Base-by-base conservation (phyloP, 768 basidiomycete genomes). In the Kwoniella shandongensis region DNA sequence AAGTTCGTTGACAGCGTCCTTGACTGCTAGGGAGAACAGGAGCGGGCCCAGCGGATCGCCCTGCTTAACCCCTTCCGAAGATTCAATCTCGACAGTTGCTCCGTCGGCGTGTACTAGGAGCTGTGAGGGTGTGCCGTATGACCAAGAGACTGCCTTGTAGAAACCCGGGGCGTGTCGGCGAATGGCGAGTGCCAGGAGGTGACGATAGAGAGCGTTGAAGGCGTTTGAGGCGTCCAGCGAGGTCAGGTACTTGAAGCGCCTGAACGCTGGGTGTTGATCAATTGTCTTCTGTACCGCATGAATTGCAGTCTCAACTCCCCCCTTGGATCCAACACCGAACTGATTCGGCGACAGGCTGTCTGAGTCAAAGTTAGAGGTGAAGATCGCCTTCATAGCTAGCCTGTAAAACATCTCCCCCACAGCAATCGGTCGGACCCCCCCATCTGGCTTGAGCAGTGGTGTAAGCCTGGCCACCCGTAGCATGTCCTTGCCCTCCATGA, bases 401-500 rank as follows among this genome's bases (percentile, higher is more conserved):
- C 67, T 46, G 44, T 63, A 66, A 44, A 66, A 27, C n/a, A 69
- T 30, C 22, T 66, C 67, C 3, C 67, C 67, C 3, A 66, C 62
- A 2, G 65, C 65, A 42, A 69, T 66, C 27, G 67, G 67, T 6
- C 65, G 57, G 26, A 69, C 23, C 0, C 61, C 63, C 7, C 58
- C 61, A 26, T 53, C 51, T 1, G 44, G 50, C 42, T 69, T 69
- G 3, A 46, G 22, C 3, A 69, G 52, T 11, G 67, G 54, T 7
- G 56, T 62, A 3, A 69, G 52, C 23, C 59, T 35, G n/a, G 62
- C 48, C 1, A 56, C 36, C 30, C 54, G 56, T 12, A 66, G 57
- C 8, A 62, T 27, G 5, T 51, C 18, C 8, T 36, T 40, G 3
- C 63, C 69, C 3, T 49, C 55, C 13, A 54, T 54, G 11, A 35